phyloP scores from a whole-genome alignment of 371 early-diverging fungal genomes.

The Mucor racemosus region DNA sequence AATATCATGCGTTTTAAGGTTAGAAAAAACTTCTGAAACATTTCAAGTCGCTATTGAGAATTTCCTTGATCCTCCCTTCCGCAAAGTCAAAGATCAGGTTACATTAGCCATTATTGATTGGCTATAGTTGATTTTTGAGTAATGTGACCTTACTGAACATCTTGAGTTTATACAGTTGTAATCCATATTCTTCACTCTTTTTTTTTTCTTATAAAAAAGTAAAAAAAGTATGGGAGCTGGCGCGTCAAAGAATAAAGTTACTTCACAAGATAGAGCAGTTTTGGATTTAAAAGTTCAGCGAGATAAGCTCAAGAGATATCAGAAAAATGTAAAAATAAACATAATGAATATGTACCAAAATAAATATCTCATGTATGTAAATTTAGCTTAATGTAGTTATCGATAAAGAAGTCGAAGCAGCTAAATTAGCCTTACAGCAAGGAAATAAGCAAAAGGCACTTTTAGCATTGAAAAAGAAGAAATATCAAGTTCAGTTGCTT shows the following conservation, averaged over 20 bases:
- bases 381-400: slow-evolving; percentile 67
- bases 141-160: not conserved
- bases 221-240: slow-evolving; percentile 53
- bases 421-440: slow-evolving; percentile 62
- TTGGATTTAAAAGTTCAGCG: slow-evolving; percentile 94
- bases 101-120: too few relatives aligned
- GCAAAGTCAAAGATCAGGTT: too few relatives aligned
- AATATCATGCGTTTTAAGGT: too few relatives aligned
- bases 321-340: slow-evolving; percentile 69
- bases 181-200: not conserved
- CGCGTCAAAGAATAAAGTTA: slow-evolving; percentile 65
- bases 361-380: not conserved
- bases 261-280: slow-evolving; percentile 89
- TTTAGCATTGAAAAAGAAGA: slow-evolving; percentile 91
- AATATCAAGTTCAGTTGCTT: slow-evolving; percentile 90
- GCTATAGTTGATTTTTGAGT: not conserved
- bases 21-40: too few relatives aligned
- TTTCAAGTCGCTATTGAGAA: too few relatives aligned
- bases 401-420: slow-evolving; percentile 69
- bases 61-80: too few relatives aligned
- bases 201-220: not conserved
- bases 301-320: slow-evolving; percentile 91
- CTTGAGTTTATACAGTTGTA: not conserved
- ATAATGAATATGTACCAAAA: not conserved
- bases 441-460: slow-evolving; percentile 86